phyloP scores from a whole-genome alignment of 2,329 filamentous ascomycete genomes.

The Penicillium nordicum region DNA sequence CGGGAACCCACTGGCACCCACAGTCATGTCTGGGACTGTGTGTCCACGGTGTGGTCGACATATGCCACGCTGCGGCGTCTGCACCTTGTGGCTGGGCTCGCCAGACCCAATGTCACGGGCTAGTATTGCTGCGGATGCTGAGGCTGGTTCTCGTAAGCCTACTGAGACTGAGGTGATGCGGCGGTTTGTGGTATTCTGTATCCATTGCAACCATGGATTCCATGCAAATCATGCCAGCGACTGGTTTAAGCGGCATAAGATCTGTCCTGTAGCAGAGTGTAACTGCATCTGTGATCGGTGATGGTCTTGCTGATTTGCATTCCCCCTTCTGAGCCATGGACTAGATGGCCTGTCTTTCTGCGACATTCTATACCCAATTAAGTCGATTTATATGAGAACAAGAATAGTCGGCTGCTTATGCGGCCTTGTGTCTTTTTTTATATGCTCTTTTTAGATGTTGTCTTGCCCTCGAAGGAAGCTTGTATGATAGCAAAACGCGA shows the following conservation, averaged over 20 bases:
- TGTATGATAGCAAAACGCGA: too few species aligned
- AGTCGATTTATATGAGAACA: not conserved
- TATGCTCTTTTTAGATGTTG: too few species aligned
- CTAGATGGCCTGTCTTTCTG: not conserved
- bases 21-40: slow-evolving; percentile 48
- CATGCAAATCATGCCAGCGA: slow-evolving; percentile 61
- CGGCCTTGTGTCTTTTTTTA: too few species aligned
- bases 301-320: not conserved
- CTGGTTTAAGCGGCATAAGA: slow-evolving; percentile 52
- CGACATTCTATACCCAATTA: slow-evolving; percentile 16
- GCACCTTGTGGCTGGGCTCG: slow-evolving; percentile 59
- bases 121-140: slow-evolving; percentile 34
- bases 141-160: slow-evolving; percentile 22
- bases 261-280: slow-evolving; percentile 42
- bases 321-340: not conserved
- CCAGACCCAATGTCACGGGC: slow-evolving; percentile 52
- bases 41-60: slow-evolving; percentile 61
- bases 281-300: slow-evolving; percentile 41
- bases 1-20: slow-evolving; percentile 36
- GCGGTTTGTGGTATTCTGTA: slow-evolving; percentile 59
- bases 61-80: slow-evolving; percentile 62
- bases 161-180: slow-evolving; percentile 48
- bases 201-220: slow-evolving; percentile 61
- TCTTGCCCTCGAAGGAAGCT: too few species aligned
- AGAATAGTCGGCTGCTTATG: too few species aligned